phyloP scores from a whole-genome alignment of 1,139 yeast species.

The Nakaseomyces kungkrabaensis region DNA sequence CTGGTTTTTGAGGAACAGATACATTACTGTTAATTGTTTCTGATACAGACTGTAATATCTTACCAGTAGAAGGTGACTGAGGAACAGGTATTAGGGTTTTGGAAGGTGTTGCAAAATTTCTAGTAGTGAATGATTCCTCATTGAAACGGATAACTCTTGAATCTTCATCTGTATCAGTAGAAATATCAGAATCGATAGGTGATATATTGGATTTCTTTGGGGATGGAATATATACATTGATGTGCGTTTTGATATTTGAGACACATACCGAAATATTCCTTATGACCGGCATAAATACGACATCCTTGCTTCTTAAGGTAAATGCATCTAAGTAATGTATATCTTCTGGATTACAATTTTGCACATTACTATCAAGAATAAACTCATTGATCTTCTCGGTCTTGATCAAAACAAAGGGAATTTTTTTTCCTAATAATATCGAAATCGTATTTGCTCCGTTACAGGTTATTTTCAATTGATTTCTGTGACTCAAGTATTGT shows the following conservation, averaged over 20 bases:
- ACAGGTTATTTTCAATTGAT: conserved; percentile 29
- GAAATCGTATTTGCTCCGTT: conserved; percentile 32
- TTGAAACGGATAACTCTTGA: not conserved
- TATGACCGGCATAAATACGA: not conserved
- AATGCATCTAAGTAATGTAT: conserved; percentile 1
- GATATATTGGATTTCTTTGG: not conserved
- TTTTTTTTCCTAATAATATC: conserved; percentile 17
- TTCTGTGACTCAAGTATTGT: conserved; percentile 22
- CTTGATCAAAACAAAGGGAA: not conserved
- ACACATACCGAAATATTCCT: not conserved
- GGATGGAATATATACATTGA: not conserved
- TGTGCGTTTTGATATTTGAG: not conserved
- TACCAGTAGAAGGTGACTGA: conserved; percentile 3
- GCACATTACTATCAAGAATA: not conserved
- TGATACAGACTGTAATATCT: not conserved
- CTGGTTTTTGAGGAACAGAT: not conserved
- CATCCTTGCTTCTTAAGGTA: not conserved
- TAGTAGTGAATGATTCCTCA: not conserved
- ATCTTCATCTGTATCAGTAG: not conserved
- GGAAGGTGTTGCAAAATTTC: not conserved
- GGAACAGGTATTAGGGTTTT: conserved; percentile 2
- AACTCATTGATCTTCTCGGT: not conserved
- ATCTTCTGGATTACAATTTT: not conserved
- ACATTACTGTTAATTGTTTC: not conserved
- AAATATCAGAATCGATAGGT: not conserved